Base-by-base conservation (phyloP, 2,329 filamentous ascomycete species). In the Corniculantispora saksenae region DNA sequence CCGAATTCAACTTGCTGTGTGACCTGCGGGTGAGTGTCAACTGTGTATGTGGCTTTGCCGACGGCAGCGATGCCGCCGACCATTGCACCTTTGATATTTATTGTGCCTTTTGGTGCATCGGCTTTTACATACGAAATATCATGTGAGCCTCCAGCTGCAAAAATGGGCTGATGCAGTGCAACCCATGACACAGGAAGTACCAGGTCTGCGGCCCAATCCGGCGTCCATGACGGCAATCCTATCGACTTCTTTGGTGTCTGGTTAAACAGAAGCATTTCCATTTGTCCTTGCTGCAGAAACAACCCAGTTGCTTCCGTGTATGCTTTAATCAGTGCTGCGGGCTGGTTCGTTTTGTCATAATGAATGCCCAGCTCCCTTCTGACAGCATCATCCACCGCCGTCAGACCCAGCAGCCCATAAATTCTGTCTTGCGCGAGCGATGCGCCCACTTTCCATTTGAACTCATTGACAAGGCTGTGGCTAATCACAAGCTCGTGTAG, bases 131-230 rank as follows among this genome's bases (percentile, higher is more conserved):
- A 2, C 8, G 59, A 47, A 25, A 38, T 51, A 21, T 73, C 66
- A 2, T 69, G 25, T 1, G 23, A 1, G 1, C 70, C 73, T 3
- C 75, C 74, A 2, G 75, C 73, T 0, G 61, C 53, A 43, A 72
- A 73, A 0, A 64, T 57, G 7, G 74, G 67, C 17, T 70, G 27
- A 48, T 67, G 64, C 47, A 74, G 35, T 1, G 58, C 61, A 3
- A 63, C n/a, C 51, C 76, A 76, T 1, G 70, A 69, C 7, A 68
- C 55, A 1, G 75, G 74, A 8, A 71, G 63, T 3, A 29, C 48
- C 19, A 77, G 66, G n/a, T 69, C 32, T 72, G 72, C 72, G 1
- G 72, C 69, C 75, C 75, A 77, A 65, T 78, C 75, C 8, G 75
- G 74, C 3, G 73, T 74, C 76, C 76, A 78, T 2, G 74, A 76